phyloP scores from a whole-genome alignment of 164 flowering plant species.

The Buxus sempervirens region DNA sequence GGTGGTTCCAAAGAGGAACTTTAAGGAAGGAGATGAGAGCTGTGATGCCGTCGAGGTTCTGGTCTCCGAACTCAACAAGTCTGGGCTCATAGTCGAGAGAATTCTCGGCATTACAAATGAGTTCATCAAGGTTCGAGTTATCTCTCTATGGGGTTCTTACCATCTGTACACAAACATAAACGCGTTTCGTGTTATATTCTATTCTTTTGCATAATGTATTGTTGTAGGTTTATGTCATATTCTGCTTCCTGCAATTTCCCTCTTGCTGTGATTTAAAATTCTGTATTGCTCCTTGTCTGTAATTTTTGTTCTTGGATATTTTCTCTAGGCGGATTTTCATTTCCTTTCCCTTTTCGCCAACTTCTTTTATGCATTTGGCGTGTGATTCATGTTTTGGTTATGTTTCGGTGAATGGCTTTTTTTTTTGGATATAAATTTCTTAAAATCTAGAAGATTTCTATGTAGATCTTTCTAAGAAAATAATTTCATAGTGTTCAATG shows the following conservation, averaged over 20 bases:
- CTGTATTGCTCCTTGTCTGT: neutral
- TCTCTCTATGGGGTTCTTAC: neutral
- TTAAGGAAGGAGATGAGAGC: conserved; percentile 24
- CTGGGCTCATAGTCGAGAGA: conserved; percentile 64
- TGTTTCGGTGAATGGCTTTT: neutral
- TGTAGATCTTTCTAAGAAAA: neutral
- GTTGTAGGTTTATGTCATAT: neutral
- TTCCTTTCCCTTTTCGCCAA: neutral
- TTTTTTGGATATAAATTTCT: neutral
- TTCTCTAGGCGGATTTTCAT: neutral
- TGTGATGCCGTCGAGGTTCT: conserved; percentile 62
- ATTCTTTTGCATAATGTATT: neutral
- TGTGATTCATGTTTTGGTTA: neutral
- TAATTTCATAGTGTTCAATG: too few species aligned
- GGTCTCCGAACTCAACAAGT: conserved; percentile 53
- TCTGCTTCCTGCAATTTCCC: neutral
- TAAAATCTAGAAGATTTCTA: neutral
- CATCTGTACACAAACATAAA: neutral
- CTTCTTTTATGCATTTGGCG: neutral
- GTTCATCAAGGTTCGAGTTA: conserved; percentile 65
- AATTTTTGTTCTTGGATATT: neutral
- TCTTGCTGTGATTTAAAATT: neutral
- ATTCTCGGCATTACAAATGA: conserved; percentile 67
- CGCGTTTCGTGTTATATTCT: too few species aligned
- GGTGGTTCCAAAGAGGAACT: conserved; percentile 55